Conservation (phyloP, 257 asterid species). For the Solanum stenotomum region DNA sequence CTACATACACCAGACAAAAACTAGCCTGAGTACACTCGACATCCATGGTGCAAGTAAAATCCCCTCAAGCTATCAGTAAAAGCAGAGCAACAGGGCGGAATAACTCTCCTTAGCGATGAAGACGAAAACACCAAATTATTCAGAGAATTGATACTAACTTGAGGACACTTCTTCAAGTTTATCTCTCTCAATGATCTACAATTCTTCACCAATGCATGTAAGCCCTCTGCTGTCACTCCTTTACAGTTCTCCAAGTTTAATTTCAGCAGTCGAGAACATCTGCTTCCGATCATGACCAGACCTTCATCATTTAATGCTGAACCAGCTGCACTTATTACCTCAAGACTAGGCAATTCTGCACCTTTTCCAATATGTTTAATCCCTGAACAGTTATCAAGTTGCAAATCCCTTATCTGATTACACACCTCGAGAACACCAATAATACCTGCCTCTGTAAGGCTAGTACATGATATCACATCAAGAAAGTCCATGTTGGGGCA, state of each 20-base stretch:
- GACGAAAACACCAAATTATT: constrained; percentile 5
- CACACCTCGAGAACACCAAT: constrained; percentile 4
- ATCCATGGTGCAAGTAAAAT: constrained; percentile 12
- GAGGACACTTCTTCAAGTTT: background rate
- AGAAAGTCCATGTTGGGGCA: constrained; percentile 9
- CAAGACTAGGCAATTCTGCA: constrained; percentile 2
- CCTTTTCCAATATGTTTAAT: background rate
- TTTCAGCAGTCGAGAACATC: constrained; percentile 6
- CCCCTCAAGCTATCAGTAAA: background rate
- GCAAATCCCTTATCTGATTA: background rate
- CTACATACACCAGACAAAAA: background rate
- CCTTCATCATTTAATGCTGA: constrained; percentile 2
- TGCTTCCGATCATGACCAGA: constrained; percentile 2
- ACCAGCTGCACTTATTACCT: constrained; percentile 2
- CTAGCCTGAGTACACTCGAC: background rate
- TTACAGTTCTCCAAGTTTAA: background rate
- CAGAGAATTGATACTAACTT: background rate
- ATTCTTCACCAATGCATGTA: background rate
- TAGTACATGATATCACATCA: background rate
- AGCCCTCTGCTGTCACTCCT: constrained; percentile 1
- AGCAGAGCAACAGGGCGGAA: background rate
- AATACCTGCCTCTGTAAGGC: constrained; percentile 3
- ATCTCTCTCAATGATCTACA: constrained; percentile 9
- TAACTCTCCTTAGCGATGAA: constrained; percentile 9
- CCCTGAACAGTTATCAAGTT: background rate